Conservation (phyloP, 1,284 basidiomycete genomes). For the Neolentinus lepideus region DNA sequence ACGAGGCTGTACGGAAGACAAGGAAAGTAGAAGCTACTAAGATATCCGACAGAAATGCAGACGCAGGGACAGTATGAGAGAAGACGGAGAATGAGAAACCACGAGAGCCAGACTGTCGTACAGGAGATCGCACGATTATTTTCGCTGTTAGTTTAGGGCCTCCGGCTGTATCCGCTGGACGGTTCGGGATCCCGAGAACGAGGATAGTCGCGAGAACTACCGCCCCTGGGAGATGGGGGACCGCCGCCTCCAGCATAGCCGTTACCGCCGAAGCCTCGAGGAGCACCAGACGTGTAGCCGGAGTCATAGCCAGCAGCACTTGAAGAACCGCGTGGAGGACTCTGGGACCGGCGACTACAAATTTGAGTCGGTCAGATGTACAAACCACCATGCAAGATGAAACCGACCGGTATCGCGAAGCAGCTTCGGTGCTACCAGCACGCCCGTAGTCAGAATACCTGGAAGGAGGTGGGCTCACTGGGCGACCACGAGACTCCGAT, state of each 20-base stretch:
- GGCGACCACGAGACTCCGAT: constrained; percentile 46
- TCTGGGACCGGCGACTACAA: constrained; percentile 66
- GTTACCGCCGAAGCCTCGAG: constrained; percentile 25
- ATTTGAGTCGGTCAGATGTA: constrained; percentile 6
- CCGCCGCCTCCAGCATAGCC: constrained; percentile 31
- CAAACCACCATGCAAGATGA: constrained; percentile 2
- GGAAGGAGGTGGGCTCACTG: constrained; percentile 41
- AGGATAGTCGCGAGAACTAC: constrained; percentile 52
- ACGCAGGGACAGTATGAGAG: not conserved
- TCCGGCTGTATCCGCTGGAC: constrained; percentile 26
- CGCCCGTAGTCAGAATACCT: constrained; percentile 56
- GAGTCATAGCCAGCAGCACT: constrained; percentile 26
- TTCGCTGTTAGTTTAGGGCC: constrained; percentile 19
- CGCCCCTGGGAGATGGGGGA: constrained; percentile 28
- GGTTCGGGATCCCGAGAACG: constrained; percentile 43
- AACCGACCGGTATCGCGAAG: constrained; percentile 46
- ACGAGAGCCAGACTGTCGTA: not conserved
- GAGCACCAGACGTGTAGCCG: constrained; percentile 32
- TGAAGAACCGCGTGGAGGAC: constrained; percentile 37
- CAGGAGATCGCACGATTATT: not conserved
- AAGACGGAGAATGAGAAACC: not conserved
- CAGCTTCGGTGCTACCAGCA: constrained; percentile 27
- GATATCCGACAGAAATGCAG: not conserved
- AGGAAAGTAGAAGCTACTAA: not conserved
- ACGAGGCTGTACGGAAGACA: not conserved